Evolutionary conservation across 768 basidiomycete species (phyloP).

Genomic region (Kwoniella botswanensis): DNA sequence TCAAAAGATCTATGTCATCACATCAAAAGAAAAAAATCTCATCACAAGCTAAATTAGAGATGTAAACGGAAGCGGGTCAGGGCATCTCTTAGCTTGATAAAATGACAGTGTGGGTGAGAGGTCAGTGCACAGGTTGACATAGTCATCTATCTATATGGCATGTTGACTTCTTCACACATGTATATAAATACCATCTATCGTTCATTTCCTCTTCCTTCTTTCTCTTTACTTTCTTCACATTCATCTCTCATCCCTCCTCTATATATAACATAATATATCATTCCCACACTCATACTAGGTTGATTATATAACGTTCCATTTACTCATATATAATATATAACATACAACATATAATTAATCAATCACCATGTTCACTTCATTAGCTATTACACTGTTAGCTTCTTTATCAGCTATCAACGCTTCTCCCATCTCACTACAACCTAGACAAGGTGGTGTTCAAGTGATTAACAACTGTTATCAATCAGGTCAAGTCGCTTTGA

Average conservation of each 20-base stretch:
- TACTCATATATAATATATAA: not conserved
- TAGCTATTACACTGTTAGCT: slow-evolving; percentile 8
- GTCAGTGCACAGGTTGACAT: no score
- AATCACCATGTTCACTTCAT: slow-evolving; percentile 20
- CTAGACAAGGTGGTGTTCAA: slow-evolving; percentile 38
- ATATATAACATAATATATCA: not conserved
- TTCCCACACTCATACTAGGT: no score
- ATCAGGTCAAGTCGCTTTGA: slow-evolving; percentile 53
- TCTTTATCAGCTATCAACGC: slow-evolving; percentile 11
- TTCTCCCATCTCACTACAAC: slow-evolving; percentile 6
- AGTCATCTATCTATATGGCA: no score
- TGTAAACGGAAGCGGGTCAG: no score
- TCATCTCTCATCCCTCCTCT: not conserved
- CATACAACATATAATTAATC: not conserved
- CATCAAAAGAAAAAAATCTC: not conserved
- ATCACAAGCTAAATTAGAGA: no score
- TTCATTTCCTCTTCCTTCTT: not conserved
- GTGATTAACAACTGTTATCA: slow-evolving; percentile 48
- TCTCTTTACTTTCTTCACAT: not conserved
- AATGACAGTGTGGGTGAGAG: no score
- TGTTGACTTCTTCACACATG: not conserved
- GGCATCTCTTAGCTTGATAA: no score
- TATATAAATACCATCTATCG: not conserved
- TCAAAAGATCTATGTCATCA: not conserved
- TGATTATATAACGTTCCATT: not conserved